Conservation (phyloP, 257 asterid genomes). For the Solanum rostratum region DNA sequence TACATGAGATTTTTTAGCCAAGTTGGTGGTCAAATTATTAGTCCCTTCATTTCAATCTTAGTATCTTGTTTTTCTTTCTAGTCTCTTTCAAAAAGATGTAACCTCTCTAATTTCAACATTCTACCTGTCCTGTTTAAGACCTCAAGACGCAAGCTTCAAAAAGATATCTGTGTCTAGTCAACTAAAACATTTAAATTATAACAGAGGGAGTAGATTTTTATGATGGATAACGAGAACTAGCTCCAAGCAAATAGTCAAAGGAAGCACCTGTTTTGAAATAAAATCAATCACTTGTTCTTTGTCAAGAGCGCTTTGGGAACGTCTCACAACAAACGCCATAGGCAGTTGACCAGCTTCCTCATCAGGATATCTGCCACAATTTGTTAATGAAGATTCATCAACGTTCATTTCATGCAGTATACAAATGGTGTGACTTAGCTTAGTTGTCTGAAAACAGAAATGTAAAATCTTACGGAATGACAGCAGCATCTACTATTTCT, state of each 20-base stretch:
- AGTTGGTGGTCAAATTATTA: not conserved
- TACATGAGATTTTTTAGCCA: not conserved
- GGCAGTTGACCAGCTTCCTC: constrained; percentile 52
- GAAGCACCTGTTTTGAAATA: constrained; percentile 29
- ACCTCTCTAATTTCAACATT: not conserved
- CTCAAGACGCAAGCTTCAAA: not conserved
- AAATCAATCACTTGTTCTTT: constrained; percentile 27
- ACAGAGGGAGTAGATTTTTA: not conserved
- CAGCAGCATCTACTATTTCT: constrained; percentile 44
- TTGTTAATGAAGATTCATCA: not conserved
- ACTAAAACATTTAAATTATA: not conserved
- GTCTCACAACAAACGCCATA: constrained; percentile 39
- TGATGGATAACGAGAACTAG: not conserved
- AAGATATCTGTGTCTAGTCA: not conserved
- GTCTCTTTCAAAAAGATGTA: not conserved
- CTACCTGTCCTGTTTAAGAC: no score
- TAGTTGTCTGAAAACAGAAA: not conserved
- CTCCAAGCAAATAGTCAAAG: not conserved
- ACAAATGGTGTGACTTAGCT: not conserved
- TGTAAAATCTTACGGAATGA: constrained; percentile 28
- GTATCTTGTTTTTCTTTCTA: not conserved
- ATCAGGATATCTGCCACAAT: constrained; percentile 28
- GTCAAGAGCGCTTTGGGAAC: constrained; percentile 16
- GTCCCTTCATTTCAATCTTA: not conserved
- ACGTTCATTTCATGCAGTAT: not conserved